Evolutionary conservation across 768 basidiomycete genomes (phyloP).

Genomic region (Boletales sp.): DNA sequence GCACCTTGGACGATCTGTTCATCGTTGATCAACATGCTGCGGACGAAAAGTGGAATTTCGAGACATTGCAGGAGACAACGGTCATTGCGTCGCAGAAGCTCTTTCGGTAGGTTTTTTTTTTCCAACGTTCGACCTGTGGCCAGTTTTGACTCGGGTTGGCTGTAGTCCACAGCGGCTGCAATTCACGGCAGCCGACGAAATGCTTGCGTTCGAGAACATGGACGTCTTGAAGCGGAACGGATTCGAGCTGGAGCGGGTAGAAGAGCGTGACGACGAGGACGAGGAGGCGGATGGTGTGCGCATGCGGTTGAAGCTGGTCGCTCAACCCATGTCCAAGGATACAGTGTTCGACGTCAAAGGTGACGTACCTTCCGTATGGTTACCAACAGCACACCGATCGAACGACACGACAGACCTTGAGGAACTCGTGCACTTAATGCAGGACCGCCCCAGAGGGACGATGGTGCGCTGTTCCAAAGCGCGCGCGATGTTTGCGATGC

Average conservation of each 20-base stretch:
- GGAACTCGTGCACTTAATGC: constrained; percentile 85
- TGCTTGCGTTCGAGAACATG: constrained; percentile 82
- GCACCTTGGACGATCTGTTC: constrained; percentile 79
- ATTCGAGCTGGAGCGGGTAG: constrained; percentile 71
- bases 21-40: constrained; percentile 97
- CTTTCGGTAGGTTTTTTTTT: constrained; percentile 54
- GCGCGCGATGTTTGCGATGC: constrained; percentile 92
- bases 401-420: constrained; percentile 65
- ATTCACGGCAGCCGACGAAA: constrained; percentile 85
- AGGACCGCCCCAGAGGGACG: constrained; percentile 69
- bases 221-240: constrained; percentile 84
- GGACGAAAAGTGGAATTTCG: constrained; percentile 99
- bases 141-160: background rate
- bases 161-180: constrained; percentile 73
- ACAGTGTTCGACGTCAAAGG: constrained; percentile 90
- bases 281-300: background rate
- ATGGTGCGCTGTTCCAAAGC: constrained; percentile 94
- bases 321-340: constrained; percentile 89
- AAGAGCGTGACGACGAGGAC: constrained; percentile 27
- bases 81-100: constrained; percentile 83
- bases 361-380: constrained; percentile 22
- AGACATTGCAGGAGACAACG: constrained; percentile 88
- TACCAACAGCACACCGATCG: background rate
- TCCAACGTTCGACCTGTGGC: background rate
- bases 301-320: constrained; percentile 57